Percentiles rank a stretch among this genome's conserved stretches.
Evolutionary conservation across 805 yeast genomes (phyloP).

Genomic region (Candida palmyrensis): DNA sequence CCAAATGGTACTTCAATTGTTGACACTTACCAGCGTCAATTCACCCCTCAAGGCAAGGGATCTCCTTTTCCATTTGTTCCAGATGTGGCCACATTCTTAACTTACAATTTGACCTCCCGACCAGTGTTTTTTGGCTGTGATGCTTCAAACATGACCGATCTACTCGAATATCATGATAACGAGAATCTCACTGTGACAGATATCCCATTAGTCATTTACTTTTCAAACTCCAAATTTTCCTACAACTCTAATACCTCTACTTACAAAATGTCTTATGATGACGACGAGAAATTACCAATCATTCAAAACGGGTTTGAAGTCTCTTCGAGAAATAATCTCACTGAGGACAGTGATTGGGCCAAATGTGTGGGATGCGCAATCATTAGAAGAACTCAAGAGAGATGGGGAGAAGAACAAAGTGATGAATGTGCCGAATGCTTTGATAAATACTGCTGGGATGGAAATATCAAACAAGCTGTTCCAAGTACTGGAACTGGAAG

Average conservation of each 20-base stretch:
- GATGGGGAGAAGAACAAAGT: slow-evolving; percentile 53
- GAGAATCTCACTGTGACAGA: slow-evolving; percentile 21
- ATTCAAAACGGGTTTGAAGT: slow-evolving; percentile 72
- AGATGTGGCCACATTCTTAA: slow-evolving; percentile 54
- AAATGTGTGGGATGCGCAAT: slow-evolving; percentile 82
- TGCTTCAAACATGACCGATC: slow-evolving; percentile 52
- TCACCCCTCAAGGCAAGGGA: slow-evolving; percentile 42
- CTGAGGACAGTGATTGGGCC: slow-evolving; percentile 64
- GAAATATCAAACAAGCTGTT: slow-evolving; percentile 20
- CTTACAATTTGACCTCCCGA: slow-evolving; percentile 53
- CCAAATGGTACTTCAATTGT: slow-evolving; percentile 34
- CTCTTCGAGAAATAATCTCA: slow-evolving; percentile 58
- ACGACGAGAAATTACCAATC: slow-evolving; percentile 52
- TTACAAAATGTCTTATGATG: slow-evolving; percentile 56
- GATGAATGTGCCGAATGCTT: slow-evolving; percentile 73
- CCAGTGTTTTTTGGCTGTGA: slow-evolving; percentile 87
- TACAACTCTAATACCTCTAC: slow-evolving; percentile 71
- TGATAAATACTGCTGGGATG: slow-evolving; percentile 72
- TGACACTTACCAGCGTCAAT: slow-evolving; percentile 31
- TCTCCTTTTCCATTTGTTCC: slow-evolving; percentile 81
- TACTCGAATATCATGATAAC: slow-evolving; percentile 17
- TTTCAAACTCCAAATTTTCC: slow-evolving; percentile 67
- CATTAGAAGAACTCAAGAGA: slow-evolving; percentile 71
- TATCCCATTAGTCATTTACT: slow-evolving; percentile 76
- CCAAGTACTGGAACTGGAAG: neutral